Base-by-base conservation (phyloP, 305 asterid species). In the Solanum chacoense region DNA sequence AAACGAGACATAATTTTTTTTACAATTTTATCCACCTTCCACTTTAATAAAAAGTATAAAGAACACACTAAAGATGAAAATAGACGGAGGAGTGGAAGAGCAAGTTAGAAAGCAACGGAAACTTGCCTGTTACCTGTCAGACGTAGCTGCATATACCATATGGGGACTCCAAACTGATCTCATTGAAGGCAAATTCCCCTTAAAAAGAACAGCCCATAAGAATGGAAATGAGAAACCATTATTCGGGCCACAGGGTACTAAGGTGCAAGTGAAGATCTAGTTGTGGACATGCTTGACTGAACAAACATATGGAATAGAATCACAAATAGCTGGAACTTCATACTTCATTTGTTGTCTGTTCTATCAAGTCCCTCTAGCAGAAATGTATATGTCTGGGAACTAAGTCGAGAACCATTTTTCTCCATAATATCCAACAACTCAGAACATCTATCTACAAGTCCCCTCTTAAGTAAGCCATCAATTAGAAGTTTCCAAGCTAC, bases 401-500 rank as follows among this genome's bases (percentile, higher is more conserved):
- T 92, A 74, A 95, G 92, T 22, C 65, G 86, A 90, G 96, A 95
- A 90, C 96, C 95, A 89, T 71, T 89, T 88, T 85, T 90, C 92
- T 94, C 96, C 98, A 96, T 94, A 83, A 94, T 73, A 24, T 75
- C 76, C n/a, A 96, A 91, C 90, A 96, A 91, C 90, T 95, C 96
- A 50, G 92, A 93, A 91, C 90, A 93, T 88, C 87, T 89, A 88
- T 93, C 91, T 79, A 91, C 91, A 50, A 92, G 92, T 75, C 97
- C 98, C 85, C 89, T 90, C 90, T 90, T 92, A 88, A 95, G 93
- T 89, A 95, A 90, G 84, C 98, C 98, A 89, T 96, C 98, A 88
- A 96, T 90, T 90, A 95, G 91, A 91, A 96, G 87, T 85, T 93
- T 95, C 98, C 99, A 96, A 81, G 93, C 98, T 81, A 94, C 92